A percentile compares a stretch with the other conserved stretches of the same genome.
These are phyloP conservation scores for Aureobasidium musti DNA, from an alignment of 2,329 filamentous ascomycete genomes.

Conservation along the genomic window DNA sequence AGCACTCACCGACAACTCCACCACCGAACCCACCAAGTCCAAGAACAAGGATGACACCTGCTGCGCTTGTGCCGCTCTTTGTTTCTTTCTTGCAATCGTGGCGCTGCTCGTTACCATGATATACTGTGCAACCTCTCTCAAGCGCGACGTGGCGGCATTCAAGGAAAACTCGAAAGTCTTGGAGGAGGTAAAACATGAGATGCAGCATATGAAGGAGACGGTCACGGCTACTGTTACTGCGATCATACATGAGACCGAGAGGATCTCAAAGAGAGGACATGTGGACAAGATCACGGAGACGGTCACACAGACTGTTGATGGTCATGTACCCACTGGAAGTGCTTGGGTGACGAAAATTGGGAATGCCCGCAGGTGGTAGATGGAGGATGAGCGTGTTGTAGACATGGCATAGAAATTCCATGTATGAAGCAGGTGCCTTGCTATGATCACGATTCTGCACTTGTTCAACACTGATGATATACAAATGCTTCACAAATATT, in stretches of 20 bases:
- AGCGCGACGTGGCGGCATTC: neutral
- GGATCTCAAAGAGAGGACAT: neutral
- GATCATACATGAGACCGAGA: neutral
- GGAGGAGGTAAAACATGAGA: neutral
- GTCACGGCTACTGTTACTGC: neutral
- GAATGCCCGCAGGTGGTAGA: neutral
- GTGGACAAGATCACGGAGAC: neutral
- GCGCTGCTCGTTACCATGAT: neutral
- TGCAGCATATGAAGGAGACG: neutral
- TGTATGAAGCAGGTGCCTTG: too few species aligned
- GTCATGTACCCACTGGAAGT: neutral
- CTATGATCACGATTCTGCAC: too few species aligned
- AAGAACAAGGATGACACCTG: neutral
- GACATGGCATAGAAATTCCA: too few species aligned
- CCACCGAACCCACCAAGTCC: neutral
- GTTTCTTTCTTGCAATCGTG: too few species aligned
- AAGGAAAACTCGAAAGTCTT: neutral
- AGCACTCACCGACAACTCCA: neutral
- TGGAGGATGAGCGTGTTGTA: too few species aligned
- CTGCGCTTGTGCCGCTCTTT: too few species aligned
- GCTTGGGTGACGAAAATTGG: neutral
- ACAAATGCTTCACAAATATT: too few species aligned
- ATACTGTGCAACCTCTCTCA: neutral
- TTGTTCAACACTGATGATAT: too few species aligned
- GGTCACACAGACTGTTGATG: neutral